A percentile compares a stretch with the other conserved stretches of the same genome.
Evolutionary conservation across 306 rosid genomes (phyloP).

Genomic region (Mimosa pudica): DNA sequence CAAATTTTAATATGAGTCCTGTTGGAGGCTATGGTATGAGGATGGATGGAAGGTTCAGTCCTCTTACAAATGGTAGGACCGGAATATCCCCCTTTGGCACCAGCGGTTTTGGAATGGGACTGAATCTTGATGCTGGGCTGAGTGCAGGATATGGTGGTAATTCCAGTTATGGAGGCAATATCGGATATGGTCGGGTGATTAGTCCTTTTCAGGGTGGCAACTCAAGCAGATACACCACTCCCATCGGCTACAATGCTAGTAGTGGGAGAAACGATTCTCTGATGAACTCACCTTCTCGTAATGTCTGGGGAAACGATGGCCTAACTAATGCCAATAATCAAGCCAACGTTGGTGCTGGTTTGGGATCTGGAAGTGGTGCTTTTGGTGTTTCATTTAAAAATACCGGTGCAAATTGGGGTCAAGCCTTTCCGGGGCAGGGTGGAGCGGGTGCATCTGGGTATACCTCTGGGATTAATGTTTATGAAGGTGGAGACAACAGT

Average conservation of each 20-base stretch:
- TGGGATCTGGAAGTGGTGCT: constrained; percentile 65
- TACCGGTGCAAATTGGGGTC: constrained; percentile 58
- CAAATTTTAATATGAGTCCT: constrained; percentile 72
- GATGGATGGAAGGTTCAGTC: constrained; percentile 83
- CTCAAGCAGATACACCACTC: constrained; percentile 69
- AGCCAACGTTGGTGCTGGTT: constrained; percentile 48
- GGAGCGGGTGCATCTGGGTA: constrained; percentile 63
- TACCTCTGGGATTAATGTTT: constrained; percentile 49
- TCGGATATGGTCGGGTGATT: constrained; percentile 67
- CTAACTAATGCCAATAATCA: constrained; percentile 50
- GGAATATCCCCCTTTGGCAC: constrained; percentile 65
- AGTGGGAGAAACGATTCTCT: constrained; percentile 67
- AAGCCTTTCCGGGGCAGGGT: constrained; percentile 49
- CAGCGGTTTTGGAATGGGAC: constrained; percentile 65
- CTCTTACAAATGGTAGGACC: constrained; percentile 60
- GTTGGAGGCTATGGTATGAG: constrained; percentile 72
- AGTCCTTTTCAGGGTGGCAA: constrained; percentile 69
- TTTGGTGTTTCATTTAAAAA: constrained; percentile 75
- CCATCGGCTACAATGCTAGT: constrained; percentile 67
- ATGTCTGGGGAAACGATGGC: constrained; percentile 78
- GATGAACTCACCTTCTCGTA: constrained; percentile 60
- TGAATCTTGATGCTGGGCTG: constrained; percentile 71
- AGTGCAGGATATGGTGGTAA: constrained; percentile 64
- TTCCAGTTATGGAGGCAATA: constrained; percentile 61
- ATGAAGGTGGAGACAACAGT: constrained; percentile 62